These are phyloP conservation scores for Baorangia bicolor DNA, from an alignment of 768 basidiomycete species.

Conservation along the genomic window DNA sequence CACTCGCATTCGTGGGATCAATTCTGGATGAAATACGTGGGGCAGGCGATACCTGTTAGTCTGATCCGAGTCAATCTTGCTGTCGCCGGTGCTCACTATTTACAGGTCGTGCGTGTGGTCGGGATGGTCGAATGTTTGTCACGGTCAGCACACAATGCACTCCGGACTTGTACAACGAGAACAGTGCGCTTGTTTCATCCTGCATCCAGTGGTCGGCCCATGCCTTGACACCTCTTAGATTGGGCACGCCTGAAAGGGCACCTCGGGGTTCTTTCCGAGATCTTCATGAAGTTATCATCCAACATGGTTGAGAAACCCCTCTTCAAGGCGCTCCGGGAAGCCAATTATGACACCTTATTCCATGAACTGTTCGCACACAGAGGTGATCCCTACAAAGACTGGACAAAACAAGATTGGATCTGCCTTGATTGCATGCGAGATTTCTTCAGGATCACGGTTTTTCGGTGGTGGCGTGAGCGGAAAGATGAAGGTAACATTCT, in stretches of 20 bases:
- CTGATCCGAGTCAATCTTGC: neutral
- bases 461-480: constrained; percentile 11
- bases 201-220: neutral
- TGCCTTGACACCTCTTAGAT: neutral
- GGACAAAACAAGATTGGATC: constrained; percentile 10
- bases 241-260: constrained; percentile 8
- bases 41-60: constrained; percentile 4
- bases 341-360: constrained; percentile 2
- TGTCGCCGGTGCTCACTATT: neutral
- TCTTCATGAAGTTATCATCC: neutral
- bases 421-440: constrained; percentile 2
- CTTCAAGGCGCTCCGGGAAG: constrained; percentile 4
- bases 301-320: constrained; percentile 5
- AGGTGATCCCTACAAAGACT: constrained; percentile 2
- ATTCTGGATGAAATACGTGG: constrained; percentile 16
- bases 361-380: constrained; percentile 7
- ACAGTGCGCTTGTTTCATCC: neutral
- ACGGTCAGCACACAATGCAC: neutral
- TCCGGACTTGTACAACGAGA: constrained; percentile 13
- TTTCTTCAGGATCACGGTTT: constrained; percentile 7
- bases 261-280: neutral
- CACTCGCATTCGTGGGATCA: constrained; percentile 8
- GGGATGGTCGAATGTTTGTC: neutral
- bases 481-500: constrained; percentile 3
- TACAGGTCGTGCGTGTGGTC: constrained; percentile 8